phyloP scores from a whole-genome alignment of 176 grass and related monocot species.

The Panicum miliaceum region DNA sequence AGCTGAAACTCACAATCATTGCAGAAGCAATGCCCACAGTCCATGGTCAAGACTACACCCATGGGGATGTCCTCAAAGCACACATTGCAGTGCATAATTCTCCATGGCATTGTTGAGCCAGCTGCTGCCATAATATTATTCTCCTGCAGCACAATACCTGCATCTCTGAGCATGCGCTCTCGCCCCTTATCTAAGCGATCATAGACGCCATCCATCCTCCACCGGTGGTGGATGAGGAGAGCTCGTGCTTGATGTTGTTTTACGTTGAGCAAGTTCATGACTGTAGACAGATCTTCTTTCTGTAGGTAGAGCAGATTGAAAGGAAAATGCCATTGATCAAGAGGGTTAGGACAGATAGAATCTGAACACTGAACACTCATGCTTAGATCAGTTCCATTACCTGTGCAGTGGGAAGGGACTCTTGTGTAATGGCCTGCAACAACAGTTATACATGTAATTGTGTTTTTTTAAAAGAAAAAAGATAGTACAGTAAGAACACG shows the following conservation, averaged over 20 bases:
- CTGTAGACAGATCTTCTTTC: conserved; percentile 47
- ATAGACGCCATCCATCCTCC: conserved; percentile 53
- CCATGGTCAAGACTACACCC: conserved; percentile 50
- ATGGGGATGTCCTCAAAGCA: conserved; percentile 52
- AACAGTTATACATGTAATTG: conserved; percentile 23
- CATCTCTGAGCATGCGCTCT: conserved; percentile 52
- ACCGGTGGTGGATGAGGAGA: conserved; percentile 60
- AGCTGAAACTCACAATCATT: conserved; percentile 56
- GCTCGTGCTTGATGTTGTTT: conserved; percentile 57
- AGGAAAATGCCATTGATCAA: background rate
- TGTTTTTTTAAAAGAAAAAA: background rate
- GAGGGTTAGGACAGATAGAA: background rate
- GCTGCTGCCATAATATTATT: conserved; percentile 3
- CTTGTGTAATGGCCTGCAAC: conserved; percentile 51
- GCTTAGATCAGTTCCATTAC: conserved; percentile 12
- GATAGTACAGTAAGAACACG: background rate
- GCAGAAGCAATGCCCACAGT: conserved; percentile 68
- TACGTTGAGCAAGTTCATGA: conserved; percentile 60
- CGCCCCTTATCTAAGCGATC: conserved; percentile 55
- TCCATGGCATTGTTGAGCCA: background rate
- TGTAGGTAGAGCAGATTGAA: conserved; percentile 20
- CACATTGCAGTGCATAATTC: conserved; percentile 43
- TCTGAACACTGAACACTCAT: background rate
- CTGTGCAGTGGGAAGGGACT: conserved; percentile 37
- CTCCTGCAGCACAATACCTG: conserved; percentile 40